These are phyloP conservation scores for Dactylorhiza incarnata DNA, from an alignment of 106 monocot species.

Conservation along the genomic window DNA sequence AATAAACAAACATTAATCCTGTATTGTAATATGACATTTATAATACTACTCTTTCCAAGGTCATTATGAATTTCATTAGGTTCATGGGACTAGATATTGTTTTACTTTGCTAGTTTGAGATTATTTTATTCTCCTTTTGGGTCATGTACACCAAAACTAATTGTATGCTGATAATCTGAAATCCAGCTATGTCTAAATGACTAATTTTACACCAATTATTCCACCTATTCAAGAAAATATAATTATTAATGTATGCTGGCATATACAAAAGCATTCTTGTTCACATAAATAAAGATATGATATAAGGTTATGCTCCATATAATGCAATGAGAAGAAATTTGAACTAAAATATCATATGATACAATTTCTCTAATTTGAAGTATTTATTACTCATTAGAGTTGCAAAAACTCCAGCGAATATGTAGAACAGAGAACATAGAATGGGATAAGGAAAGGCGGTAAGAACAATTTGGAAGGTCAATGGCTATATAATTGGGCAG, in stretches of 20 bases:
- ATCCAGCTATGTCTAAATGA: constrained; percentile 85
- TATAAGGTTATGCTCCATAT: not conserved
- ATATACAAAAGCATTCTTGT: not conserved
- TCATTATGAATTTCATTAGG: too few species aligned
- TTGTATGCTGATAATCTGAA: constrained; percentile 79
- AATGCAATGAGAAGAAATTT: not conserved
- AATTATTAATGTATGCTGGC: not conserved
- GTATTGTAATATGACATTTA: too few species aligned
- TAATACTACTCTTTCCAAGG: too few species aligned
- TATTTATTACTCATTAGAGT: constrained; percentile 69
- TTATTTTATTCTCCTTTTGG: too few species aligned
- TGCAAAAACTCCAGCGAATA: constrained; percentile 71
- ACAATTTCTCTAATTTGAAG: constrained; percentile 65
- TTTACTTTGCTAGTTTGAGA: too few species aligned
- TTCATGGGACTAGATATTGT: too few species aligned
- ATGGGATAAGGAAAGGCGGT: constrained; percentile 82
- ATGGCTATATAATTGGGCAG: not conserved
- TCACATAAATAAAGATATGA: constrained; percentile 7
- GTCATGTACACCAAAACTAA: constrained; percentile 85
- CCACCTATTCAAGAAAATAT: constrained; percentile 37
- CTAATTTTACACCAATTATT: constrained; percentile 69
- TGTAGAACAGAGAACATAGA: constrained; percentile 94
- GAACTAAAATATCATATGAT: not conserved
- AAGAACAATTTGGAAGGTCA: too few species aligned
- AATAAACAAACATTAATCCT: too few species aligned